Conservation (phyloP, 345 rosid genomes). For the Boechera stricta region DNA sequence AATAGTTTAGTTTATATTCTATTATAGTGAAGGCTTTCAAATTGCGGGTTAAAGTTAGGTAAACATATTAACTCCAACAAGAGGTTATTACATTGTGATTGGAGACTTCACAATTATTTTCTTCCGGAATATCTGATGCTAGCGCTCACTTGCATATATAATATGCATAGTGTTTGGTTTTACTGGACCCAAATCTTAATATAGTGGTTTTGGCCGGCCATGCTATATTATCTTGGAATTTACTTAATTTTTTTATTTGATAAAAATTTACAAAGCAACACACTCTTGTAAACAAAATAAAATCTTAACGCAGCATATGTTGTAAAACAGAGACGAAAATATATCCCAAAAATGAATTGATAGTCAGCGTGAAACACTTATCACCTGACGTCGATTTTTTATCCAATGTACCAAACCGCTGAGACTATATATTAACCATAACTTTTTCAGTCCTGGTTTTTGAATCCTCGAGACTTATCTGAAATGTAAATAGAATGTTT, state of each 20-base stretch:
- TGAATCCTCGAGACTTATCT: neutral
- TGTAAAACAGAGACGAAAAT: neutral
- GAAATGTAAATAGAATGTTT: conserved; percentile 3
- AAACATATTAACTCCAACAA: conserved; percentile 18
- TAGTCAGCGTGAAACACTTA: neutral
- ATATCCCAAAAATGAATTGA: neutral
- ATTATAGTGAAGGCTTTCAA: conserved; percentile 1
- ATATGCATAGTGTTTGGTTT: conserved; percentile 16
- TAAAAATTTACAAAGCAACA: neutral
- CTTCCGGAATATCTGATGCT: conserved; percentile 7
- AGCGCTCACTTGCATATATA: neutral
- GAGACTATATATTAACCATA: neutral
- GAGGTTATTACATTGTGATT: neutral
- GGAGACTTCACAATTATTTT: conserved; percentile 1
- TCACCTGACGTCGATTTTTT: neutral
- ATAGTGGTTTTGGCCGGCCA: conserved; percentile 6
- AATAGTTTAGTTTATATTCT: neutral
- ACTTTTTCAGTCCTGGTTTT: neutral
- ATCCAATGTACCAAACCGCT: neutral
- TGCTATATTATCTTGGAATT: neutral
- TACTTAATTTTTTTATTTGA: conserved; percentile 11
- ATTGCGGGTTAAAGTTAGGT: conserved; percentile 15
- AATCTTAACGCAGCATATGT: neutral
- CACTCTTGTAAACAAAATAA: neutral
- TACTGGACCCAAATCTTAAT: conserved; percentile 16